A percentile compares a stretch with the other conserved stretches of the same genome.
Evolutionary conservation across 2,329 filamentous ascomycete species (phyloP).

Genomic region (Penicillium sp.): DNA sequence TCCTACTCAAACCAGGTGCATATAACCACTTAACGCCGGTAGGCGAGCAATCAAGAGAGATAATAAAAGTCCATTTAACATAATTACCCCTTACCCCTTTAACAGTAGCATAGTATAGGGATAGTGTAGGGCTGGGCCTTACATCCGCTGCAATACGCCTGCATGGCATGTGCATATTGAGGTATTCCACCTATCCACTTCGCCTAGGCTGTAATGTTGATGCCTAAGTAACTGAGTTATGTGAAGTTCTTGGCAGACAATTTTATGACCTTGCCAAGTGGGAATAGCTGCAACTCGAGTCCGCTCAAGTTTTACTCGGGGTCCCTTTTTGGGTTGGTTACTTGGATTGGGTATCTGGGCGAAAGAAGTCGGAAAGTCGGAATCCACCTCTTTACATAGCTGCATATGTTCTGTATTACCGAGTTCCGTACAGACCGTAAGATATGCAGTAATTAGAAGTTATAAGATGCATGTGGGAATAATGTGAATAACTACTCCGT

Average conservation of each 20-base stretch:
- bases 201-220: conserved; percentile 15
- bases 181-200: conserved; percentile 6
- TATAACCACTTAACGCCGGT: background rate
- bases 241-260: background rate
- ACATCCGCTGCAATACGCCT: background rate
- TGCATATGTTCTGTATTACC: background rate
- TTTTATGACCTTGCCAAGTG: background rate
- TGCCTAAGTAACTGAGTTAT: conserved; percentile 14
- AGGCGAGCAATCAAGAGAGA: background rate
- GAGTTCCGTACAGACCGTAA: background rate
- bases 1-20: background rate
- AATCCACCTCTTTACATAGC: background rate
- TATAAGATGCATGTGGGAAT: background rate
- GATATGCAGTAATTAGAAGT: background rate
- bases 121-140: background rate
- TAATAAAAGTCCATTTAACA: background rate
- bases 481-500: background rate
- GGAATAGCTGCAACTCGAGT: background rate
- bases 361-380: background rate
- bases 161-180: conserved; percentile 9
- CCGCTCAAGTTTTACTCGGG: background rate
- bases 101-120: background rate
- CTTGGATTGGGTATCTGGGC: background rate
- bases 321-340: background rate
- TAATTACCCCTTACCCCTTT: background rate